Evolutionary conservation across 495 filamentous ascomycete genomes (phyloP).

Genomic region (Bathelium albidoporum): DNA sequence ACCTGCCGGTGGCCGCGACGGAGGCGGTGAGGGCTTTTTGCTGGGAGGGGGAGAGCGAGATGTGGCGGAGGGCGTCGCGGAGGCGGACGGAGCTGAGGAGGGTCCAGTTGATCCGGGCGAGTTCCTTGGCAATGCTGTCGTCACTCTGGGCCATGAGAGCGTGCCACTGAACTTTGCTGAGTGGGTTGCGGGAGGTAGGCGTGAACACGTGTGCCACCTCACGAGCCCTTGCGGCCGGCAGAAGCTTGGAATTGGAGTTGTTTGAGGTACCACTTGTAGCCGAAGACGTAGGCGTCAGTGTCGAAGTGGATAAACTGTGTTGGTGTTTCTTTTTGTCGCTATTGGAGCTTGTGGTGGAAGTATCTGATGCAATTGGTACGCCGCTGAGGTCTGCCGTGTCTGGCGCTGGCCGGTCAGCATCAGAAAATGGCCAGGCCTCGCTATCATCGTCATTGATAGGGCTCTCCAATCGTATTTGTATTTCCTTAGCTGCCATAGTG

Average conservation of each 20-base stretch:
- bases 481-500: constrained; percentile 72
- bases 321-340: constrained; percentile 1
- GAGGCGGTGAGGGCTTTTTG: background rate
- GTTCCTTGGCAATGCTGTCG: constrained; percentile 75
- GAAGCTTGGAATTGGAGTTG: constrained; percentile 37
- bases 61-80: constrained; percentile 84
- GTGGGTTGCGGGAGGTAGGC: constrained; percentile 45
- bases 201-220: constrained; percentile 57
- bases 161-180: constrained; percentile 74
- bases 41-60: constrained; percentile 44
- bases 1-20: constrained; percentile 7
- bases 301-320: constrained; percentile 17
- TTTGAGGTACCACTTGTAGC: constrained; percentile 18
- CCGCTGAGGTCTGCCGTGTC: constrained; percentile 6
- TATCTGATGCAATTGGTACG: background rate
- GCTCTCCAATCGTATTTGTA: constrained; percentile 54
- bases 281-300: constrained; percentile 17
- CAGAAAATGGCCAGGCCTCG: constrained; percentile 28
- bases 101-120: constrained; percentile 93
- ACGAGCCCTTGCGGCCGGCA: constrained; percentile 62
- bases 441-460: constrained; percentile 37
- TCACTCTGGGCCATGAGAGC: constrained; percentile 70
- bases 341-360: background rate
- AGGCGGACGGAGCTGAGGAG: constrained; percentile 96
- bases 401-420: constrained; percentile 17